Base-by-base conservation (phyloP, 2,329 filamentous ascomycete genomes). In the Xylariaceae sp. region DNA sequence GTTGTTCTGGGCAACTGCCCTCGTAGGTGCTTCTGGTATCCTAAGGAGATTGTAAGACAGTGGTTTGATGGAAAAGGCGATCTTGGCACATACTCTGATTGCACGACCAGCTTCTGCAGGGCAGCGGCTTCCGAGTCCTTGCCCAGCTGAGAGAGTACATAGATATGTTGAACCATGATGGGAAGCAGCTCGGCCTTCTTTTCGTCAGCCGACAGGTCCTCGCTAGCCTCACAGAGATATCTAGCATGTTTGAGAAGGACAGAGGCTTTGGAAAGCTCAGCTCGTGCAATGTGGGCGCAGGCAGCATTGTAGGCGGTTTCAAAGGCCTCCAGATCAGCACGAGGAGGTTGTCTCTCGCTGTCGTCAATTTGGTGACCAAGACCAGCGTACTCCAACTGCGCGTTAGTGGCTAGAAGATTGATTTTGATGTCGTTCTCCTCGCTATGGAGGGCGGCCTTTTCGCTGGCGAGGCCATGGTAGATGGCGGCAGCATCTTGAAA, bases 301-400 rank as follows among this genome's bases (percentile, higher is more conserved):
- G 90, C 91, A 21, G 86, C 83, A 72, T 96, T 96, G 76, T 91
- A 96, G 9, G 89, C 87, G 23, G 89, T 87, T 76, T 95, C 91
- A 65, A 95, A 95, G 2, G 87, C 84, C 61, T 92, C 89, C 23
- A 89, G 75, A 65, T 90, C 85, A 58, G 87, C 85, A 56, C 81
- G 77, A 6, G 76, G 75, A 7, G 82, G 78, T 68, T 84, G 78
- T 67, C 83, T 84, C 72, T 84, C 83, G 63, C 78, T 78, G 29
- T 73, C 69, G n/a, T 75, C 72, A 34, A 82, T 77, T 36, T 81
- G 67, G 61, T 81, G 74, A 16, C 80, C 81, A 45, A 78, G 76
- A 3, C 85, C 86, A 46, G 83, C 77, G 89, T 89, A 94, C 61
- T 87, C 82, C 11, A 90, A 75, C 74, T 95, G 91, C 14, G 90